A percentile compares a stretch with the other conserved stretches of the same genome.
phyloP scores from a whole-genome alignment of 129 eudicot species.

The Flaveria ramosissima region DNA sequence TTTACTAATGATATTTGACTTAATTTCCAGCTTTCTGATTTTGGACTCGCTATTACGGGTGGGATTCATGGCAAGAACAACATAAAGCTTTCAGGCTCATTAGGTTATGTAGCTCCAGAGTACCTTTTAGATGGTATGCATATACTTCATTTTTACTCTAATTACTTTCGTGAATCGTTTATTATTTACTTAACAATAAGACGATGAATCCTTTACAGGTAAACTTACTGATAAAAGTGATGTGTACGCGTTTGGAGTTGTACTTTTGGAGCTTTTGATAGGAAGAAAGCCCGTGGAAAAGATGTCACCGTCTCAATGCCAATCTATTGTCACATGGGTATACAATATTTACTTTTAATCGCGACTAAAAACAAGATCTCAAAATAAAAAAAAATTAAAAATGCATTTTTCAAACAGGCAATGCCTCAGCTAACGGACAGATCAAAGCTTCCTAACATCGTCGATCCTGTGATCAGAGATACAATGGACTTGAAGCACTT shows the following conservation, averaged over 20 bases:
- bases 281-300: constrained; percentile 91
- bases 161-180: constrained; percentile 3
- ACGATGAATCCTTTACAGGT: constrained; percentile 44
- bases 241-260: constrained; percentile 91
- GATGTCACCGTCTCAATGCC: constrained; percentile 68
- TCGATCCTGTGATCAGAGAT: constrained; percentile 75
- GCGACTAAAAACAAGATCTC: background rate
- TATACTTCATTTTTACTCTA: background rate
- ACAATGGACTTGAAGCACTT: constrained; percentile 91
- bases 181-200: background rate
- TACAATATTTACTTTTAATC: constrained; percentile 1
- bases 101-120: constrained; percentile 95
- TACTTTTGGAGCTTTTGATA: constrained; percentile 84
- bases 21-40: constrained; percentile 77
- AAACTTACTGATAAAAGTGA: constrained; percentile 94
- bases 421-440: constrained; percentile 89
- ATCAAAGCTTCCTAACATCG: constrained; percentile 75
- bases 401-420: constrained; percentile 53
- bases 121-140: constrained; percentile 85
- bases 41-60: constrained; percentile 72
- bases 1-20: constrained; percentile 23
- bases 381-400: background rate
- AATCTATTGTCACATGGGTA: constrained; percentile 92
- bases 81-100: constrained; percentile 80
- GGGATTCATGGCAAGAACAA: constrained; percentile 63